Base-by-base conservation (phyloP, 2,329 filamentous ascomycete species). In the Colletotrichum sp. region DNA sequence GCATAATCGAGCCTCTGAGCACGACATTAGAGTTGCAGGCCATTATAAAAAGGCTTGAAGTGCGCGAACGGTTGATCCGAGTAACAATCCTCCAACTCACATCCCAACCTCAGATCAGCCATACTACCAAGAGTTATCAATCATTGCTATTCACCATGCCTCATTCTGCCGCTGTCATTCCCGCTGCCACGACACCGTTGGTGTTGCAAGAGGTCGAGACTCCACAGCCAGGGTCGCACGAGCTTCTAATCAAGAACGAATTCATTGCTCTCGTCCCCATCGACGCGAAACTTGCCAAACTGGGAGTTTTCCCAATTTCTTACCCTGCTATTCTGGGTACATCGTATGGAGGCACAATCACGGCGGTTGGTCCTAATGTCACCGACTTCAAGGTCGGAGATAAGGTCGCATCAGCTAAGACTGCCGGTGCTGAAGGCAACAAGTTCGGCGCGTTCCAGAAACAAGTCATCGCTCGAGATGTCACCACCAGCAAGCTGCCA, bases 261-360 rank as follows among this genome's bases (percentile, higher is more conserved):
- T 76, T 77, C 36, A 77, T 82, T 16, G 77, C 76, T 9, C 77
- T 82, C 13, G 78, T 80, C 34, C 80, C 80, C 3, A 69, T 81
- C 62, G 80, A 84, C 47, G 78, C 76, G 15, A 81, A 81, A 24
- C 64, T 80, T n/a, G 72, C 80, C 34, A 81, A 79, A 62, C 51
- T 67, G 3, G 75, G 55, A 15, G 15, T 77, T 36, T 72, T 78
- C 15, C 76, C 77, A 18, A 57, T 76, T n/a, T 36, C 63, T 4
- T 77, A 71, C 55, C 75, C 76, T 7, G 54, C 75, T 16, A 68
- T 75, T 12, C 66, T 73, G 13, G 72, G 73, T 2, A 16, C 18
- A n/a, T 78, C 80, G 51, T 72, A 78, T n/a, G 77, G 78, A 12
- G 80, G 80, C 57, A 76, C 77, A 29, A 76, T 80, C 21, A 21